phyloP scores from a whole-genome alignment of 2,329 filamentous ascomycete genomes.

The Trichoderma koningiopsis region DNA sequence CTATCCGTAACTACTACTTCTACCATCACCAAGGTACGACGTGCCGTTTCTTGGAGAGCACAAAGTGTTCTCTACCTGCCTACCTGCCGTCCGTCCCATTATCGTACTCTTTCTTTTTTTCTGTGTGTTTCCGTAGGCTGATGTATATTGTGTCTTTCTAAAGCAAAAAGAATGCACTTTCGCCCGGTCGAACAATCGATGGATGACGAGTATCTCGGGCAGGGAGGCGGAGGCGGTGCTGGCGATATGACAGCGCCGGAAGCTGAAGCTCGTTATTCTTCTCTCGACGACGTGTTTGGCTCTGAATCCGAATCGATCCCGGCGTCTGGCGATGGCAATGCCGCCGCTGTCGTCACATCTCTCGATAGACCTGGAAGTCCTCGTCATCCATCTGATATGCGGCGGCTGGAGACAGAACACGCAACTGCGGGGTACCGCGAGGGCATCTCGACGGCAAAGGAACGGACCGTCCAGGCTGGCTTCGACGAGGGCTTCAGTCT shows the following conservation, averaged over 20 bases:
- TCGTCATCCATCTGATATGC: slow-evolving; percentile 65
- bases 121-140: slow-evolving; percentile 8
- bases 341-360: background rate
- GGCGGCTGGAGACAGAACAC: slow-evolving; percentile 73
- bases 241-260: background rate
- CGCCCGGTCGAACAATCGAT: slow-evolving; percentile 37
- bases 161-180: slow-evolving; percentile 37
- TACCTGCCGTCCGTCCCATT: background rate
- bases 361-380: slow-evolving; percentile 1
- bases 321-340: background rate
- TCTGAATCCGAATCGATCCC: slow-evolving; percentile 31
- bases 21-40: background rate
- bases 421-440: slow-evolving; percentile 88
- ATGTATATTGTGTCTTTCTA: background rate
- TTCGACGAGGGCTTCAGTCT: slow-evolving; percentile 91
- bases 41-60: background rate
- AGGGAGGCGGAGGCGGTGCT: slow-evolving; percentile 21
- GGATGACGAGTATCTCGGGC: slow-evolving; percentile 35
- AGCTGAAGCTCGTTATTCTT: slow-evolving; percentile 30
- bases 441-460: slow-evolving; percentile 77
- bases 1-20: background rate
- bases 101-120: background rate
- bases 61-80: background rate
- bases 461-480: slow-evolving; percentile 74
- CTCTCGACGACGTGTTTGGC: slow-evolving; percentile 44